Percentiles rank a stretch among this genome's conserved stretches.
These are phyloP conservation scores for Niebla homalea DNA, from an alignment of 495 filamentous ascomycete genomes.

Conservation along the genomic window DNA sequence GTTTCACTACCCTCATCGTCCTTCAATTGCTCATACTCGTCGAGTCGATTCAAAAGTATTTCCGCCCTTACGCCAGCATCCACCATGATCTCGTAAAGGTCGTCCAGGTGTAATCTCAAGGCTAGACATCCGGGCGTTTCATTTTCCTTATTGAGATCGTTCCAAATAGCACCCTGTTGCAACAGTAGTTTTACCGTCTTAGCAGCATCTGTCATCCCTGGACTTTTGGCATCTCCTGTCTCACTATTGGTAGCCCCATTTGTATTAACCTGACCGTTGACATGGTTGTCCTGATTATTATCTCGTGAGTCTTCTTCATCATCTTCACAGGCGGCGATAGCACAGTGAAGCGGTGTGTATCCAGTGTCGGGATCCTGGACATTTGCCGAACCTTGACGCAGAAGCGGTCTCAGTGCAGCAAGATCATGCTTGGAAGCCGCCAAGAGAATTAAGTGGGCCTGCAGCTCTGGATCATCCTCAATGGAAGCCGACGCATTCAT, in stretches of 20 bases:
- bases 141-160: constrained; percentile 70
- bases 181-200: constrained; percentile 65
- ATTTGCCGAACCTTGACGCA: constrained; percentile 55
- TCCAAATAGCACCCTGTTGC: constrained; percentile 89
- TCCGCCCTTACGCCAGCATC: constrained; percentile 89
- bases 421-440: constrained; percentile 75
- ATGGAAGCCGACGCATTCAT: not conserved
- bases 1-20: constrained; percentile 42
- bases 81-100: constrained; percentile 73
- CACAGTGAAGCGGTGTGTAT: constrained; percentile 77
- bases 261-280: constrained; percentile 17
- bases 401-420: constrained; percentile 54
- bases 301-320: constrained; percentile 23
- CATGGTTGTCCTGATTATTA: constrained; percentile 2
- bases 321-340: constrained; percentile 72
- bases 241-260: constrained; percentile 7
- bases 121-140: constrained; percentile 93
- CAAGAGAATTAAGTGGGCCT: constrained; percentile 51
- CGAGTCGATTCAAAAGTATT: constrained; percentile 61
- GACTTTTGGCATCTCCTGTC: constrained; percentile 17
- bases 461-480: not conserved
- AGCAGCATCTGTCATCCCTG: constrained; percentile 40
- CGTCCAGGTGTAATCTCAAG: constrained; percentile 49
- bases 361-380: constrained; percentile 76
- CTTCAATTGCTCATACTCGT: constrained; percentile 61